Conservation (phyloP, 225 moss, liverwort and hornwort genomes). For the Antitrichia curtipendula region DNA sequence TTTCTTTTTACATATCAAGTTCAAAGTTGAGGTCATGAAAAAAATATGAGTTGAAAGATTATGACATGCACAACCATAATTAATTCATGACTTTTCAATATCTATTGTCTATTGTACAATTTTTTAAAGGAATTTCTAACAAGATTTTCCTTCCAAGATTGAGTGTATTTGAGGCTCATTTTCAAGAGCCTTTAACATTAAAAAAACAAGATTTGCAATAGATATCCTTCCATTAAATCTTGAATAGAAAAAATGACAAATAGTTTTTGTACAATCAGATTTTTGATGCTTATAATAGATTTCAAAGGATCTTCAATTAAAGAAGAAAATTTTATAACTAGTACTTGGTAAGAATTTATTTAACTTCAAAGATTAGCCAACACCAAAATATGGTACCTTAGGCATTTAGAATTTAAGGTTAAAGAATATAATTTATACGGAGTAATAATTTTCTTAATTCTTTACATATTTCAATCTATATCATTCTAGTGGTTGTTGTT, state of each 20-base stretch:
- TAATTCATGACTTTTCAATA: background rate
- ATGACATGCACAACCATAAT: background rate
- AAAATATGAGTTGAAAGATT: background rate
- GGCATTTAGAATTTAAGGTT: background rate
- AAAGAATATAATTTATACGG: background rate
- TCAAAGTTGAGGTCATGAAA: background rate
- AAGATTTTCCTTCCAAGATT: background rate
- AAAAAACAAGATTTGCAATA: background rate
- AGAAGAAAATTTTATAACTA: background rate
- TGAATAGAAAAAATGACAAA: background rate
- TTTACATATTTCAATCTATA: background rate
- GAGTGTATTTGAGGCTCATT: background rate
- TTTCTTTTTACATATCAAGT: background rate
- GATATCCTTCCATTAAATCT: background rate
- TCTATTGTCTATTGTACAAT: background rate
- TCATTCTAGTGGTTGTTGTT: background rate
- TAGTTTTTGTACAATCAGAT: accelerated
- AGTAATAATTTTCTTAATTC: background rate
- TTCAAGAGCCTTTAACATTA: background rate
- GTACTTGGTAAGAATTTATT: background rate
- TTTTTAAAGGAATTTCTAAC: background rate
- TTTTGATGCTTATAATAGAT: background rate
- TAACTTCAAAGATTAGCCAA: background rate
- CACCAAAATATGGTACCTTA: background rate
- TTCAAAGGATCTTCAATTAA: background rate